Evolutionary conservation across 176 grass and related monocot genomes (phyloP), one percentile per base, ranked within the genome.

Genomic region (Pontederia paniculata): DNA sequence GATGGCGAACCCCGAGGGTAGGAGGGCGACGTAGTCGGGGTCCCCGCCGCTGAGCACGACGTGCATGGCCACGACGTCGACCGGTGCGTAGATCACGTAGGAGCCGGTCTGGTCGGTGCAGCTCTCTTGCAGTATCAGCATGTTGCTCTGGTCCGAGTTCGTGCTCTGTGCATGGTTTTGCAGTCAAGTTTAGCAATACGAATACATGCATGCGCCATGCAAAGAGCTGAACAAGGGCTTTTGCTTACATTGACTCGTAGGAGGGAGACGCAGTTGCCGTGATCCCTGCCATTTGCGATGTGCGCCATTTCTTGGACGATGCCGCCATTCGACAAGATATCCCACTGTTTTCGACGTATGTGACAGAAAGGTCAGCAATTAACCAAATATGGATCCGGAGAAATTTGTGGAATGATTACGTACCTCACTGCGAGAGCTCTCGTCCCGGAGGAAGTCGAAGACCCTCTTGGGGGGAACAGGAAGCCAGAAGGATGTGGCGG

Each of bases 41-140:
- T 67, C 64, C 3, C 64, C 64, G 12, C 64, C 64, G 14, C 14
- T 67, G 20, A 67, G 31, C 48, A 67, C 64, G 23, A 67, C 64
- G 9, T 67, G 52, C 64, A 67, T 67, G 5, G 64, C 64, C 4
- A 53, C 64, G 0, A 67, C 23, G 14, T 67, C 64, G 23, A 67
- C 64, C 1, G 64, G 64, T 3, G 64, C 64, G 11, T 67, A 67
- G 28, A 67, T 67, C 64, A 67, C 64, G 6, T 67, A 67, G 64
- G 64, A 67, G n/a, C 49, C 64, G 0, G 50, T 49, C 14, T 48
- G 49, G 42, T 67, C 64, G 1, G 64, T 53, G 64, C 64, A 67
- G 64, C 64, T 67, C 49, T 67, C 64, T 67, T 67, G 64, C 17
- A 67, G 31, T 67, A 67, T 67, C 49, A 67, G 50, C 64, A 67